Base-by-base conservation (phyloP, 2,329 filamentous ascomycete species). In the Epichloe sp. region DNA sequence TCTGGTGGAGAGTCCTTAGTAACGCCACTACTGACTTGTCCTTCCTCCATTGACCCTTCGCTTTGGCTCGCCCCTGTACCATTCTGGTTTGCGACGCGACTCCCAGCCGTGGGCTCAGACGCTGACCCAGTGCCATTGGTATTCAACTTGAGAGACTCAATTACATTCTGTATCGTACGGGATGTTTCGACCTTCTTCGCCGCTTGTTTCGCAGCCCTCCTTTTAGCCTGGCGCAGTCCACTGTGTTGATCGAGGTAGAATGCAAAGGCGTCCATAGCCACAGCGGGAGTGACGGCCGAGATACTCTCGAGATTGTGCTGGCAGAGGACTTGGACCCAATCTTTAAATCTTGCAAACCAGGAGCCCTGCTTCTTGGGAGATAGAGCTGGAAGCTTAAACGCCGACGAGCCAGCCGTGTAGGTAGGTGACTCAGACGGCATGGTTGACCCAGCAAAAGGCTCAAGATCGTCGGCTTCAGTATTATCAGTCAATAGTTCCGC, bases 271-370 rank as follows among this genome's bases (percentile, higher is more conserved):
- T 57, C 57, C 21, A 57, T 49, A 6, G 57, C 52, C 31, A 65
- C 37, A 1, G 34, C 44, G 6, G 61, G 55, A 2, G 59, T 62
- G 17, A 67, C 59, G 36, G 53, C 50, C 23, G 53, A 37, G 31
- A 56, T 43, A 17, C 55, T 53, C 5, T 57, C 52, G 12, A 48
- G 40, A 49, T 69, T 69, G 49, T 53, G 52, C 3, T 52, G 44
- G 47, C 56, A 60, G 38, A 70, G 66, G 5, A 59, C 57, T 14
- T 59, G 58, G 31, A 60, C 56, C 67, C 67, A 70, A 48, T 64
- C 63, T 47, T 62, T 59, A 50, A 69, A 63, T 47, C 66, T 57
- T n/a, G 56, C 55, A n/a, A 56, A 53, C 67, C 67, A 70, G 4
- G 64, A 63, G 10, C 63, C 63, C 14, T 62, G 57, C 23, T 58